Evolutionary conservation across 164 flowering plant species (phyloP), one percentile per base, ranked within the genome.

Genomic region (Vitis amurensis): DNA sequence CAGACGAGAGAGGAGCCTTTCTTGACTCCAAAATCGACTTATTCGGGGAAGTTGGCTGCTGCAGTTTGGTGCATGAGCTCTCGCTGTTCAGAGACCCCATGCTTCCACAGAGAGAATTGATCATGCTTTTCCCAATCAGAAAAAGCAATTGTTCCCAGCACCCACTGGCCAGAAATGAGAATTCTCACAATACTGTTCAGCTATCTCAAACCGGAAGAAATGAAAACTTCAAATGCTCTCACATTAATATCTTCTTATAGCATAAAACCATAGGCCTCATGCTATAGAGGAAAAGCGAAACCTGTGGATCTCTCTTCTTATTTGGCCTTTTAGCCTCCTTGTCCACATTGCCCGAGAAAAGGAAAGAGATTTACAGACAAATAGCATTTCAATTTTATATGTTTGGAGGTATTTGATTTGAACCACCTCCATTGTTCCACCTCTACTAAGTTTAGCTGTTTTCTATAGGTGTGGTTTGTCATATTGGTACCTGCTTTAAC

Each of bases 81-180:
- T 79, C 84, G 59, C 71, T 81, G 76, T 79, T 86, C 8, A 79
- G 66, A 15, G 77, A 59, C 23, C 83, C 88, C 81, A 81, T 70
- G 78, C 77, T 83, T 23, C 85, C 88, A 74, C 85, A 84, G 3
- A 79, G 76, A 56, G 88, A 80, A 69, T 85, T 82, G 11, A 84
- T 83, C 87, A 82, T 86, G 19, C 66, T 69, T 29, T 66, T 57
- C 56, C 23, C n/a, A 8, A 64, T 9, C n/a, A 53, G 55, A 12
- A 53, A 53, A 12, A 53, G n/a, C n/a, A 3, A 37, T 6, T 37
- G 6, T 37, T 37, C 7, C 27, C 44, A 37, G 44, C 6, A 37
- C 44, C 44, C 44, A 37, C 44, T 4, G 44, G 6, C 44, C 44
- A 37, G 44, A 6, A 23, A 37, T 37, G 56, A 14, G n/a, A 53